phyloP scores from a whole-genome alignment of 2,329 filamentous ascomycete species.

The Colletotrichum eremochloae region DNA sequence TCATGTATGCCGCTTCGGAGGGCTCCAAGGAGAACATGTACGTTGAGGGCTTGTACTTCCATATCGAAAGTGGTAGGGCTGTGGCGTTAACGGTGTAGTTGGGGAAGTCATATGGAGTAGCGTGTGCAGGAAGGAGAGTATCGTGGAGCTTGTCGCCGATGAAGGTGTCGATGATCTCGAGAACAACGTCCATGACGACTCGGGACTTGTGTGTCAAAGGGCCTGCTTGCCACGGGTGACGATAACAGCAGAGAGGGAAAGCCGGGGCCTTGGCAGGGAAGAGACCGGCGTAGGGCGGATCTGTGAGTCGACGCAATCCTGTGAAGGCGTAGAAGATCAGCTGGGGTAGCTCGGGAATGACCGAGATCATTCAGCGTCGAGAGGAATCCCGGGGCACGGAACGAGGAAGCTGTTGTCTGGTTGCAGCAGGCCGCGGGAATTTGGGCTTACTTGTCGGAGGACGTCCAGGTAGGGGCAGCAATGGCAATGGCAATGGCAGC shows the following conservation, averaged over 20 bases:
- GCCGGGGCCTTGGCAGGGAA: constrained; percentile 2
- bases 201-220: not conserved
- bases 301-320: constrained; percentile 15
- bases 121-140: constrained; percentile 71
- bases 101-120: constrained; percentile 66
- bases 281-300: constrained; percentile 10
- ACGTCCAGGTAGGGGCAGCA: not conserved
- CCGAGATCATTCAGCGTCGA: constrained; percentile 28
- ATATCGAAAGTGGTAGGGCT: constrained; percentile 67
- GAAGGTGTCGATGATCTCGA: constrained; percentile 87
- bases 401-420: constrained; percentile 20
- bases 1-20: constrained; percentile 82
- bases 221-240: not conserved
- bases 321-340: not conserved
- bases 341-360: constrained; percentile 22
- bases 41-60: constrained; percentile 81
- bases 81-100: constrained; percentile 67
- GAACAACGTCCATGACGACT: constrained; percentile 86
- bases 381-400: constrained; percentile 4
- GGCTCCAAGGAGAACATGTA: constrained; percentile 78
- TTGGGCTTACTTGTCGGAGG: constrained; percentile 12
- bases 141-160: constrained; percentile 86
- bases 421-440: not conserved
- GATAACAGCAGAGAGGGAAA: constrained; percentile 12
- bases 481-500: not conserved